Percentiles rank a stretch among this genome's conserved stretches.
Evolutionary conservation across 106 monocot species (phyloP).

Genomic region (Acorus gramineus): DNA sequence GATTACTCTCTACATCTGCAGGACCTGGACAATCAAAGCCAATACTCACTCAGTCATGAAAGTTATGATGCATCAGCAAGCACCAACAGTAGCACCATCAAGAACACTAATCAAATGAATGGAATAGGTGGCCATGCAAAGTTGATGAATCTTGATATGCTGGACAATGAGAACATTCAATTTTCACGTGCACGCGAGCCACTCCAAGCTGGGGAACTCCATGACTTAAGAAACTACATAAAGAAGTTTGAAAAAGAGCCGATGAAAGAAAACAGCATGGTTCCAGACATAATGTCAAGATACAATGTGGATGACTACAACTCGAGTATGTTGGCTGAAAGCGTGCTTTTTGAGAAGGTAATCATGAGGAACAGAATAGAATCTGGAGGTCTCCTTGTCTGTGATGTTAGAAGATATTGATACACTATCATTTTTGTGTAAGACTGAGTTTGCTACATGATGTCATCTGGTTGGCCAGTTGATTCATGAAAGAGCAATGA

Average conservation of each 20-base stretch:
- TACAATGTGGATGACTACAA: slow-evolving; percentile 37
- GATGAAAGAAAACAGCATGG: slow-evolving; percentile 2
- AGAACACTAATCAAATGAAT: slow-evolving; percentile 1
- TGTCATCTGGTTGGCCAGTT: too few relatives aligned
- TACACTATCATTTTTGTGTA: too few relatives aligned
- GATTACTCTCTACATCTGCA: slow-evolving; percentile 1
- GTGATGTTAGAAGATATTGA: slow-evolving; percentile 38
- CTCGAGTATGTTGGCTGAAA: slow-evolving; percentile 22
- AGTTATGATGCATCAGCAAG: slow-evolving; percentile 24
- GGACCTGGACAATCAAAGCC: slow-evolving; percentile 45
- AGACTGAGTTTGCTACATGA: too few relatives aligned
- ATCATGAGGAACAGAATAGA: slow-evolving; percentile 41
- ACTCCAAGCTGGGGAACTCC: slow-evolving; percentile 7
- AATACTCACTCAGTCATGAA: slow-evolving; percentile 20
- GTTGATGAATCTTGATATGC: slow-evolving; percentile 9
- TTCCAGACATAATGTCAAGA: slow-evolving; percentile 14
- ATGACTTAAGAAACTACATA: slow-evolving; percentile 27
- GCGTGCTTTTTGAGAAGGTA: slow-evolving; percentile 35
- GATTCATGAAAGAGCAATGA: too few relatives aligned
- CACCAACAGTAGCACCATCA: slow-evolving; percentile 13
- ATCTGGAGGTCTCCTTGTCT: slow-evolving; percentile 55
- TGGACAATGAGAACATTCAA: slow-evolving; percentile 5
- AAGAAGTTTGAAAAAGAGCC: slow-evolving; percentile 33
- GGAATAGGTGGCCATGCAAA: slow-evolving; percentile 7
- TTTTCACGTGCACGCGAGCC: slow-evolving; percentile 11